These are phyloP conservation scores for Arthrobotrys sphaeroides DNA, from an alignment of 2,329 filamentous ascomycete genomes.

Conservation along the genomic window DNA sequence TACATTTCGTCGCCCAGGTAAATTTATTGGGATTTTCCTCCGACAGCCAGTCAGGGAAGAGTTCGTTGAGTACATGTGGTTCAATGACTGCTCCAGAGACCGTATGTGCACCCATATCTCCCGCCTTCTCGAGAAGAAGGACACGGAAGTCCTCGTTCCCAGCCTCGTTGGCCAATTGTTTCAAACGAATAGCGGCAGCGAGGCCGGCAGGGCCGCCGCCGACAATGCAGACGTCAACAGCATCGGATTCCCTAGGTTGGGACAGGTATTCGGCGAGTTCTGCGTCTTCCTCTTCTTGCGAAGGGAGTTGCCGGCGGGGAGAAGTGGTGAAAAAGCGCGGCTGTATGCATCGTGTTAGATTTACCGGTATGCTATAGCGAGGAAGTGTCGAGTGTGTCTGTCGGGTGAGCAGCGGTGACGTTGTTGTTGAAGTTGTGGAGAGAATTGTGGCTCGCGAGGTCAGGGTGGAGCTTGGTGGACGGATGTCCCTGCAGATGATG, in stretches of 20 bases:
- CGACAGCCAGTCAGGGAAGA: slow-evolving; percentile 91
- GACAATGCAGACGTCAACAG: slow-evolving; percentile 96
- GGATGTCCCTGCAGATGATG: slow-evolving; percentile 44
- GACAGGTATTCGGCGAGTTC: slow-evolving; percentile 38
- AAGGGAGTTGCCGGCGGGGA: slow-evolving; percentile 26
- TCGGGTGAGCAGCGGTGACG: slow-evolving; percentile 27
- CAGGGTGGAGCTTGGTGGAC: slow-evolving; percentile 17
- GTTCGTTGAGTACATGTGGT: slow-evolving; percentile 84
- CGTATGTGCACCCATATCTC: slow-evolving; percentile 93
- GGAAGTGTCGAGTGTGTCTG: slow-evolving; percentile 8
- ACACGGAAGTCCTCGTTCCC: slow-evolving; percentile 97
- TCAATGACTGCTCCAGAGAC: slow-evolving; percentile 95
- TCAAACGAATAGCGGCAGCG: slow-evolving; percentile 89
- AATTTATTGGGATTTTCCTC: slow-evolving; percentile 89
- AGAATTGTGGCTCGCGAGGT: slow-evolving; percentile 24
- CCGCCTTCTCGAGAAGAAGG: slow-evolving; percentile 90
- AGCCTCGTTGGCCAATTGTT: slow-evolving; percentile 92
- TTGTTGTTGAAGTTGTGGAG: slow-evolving; percentile 27
- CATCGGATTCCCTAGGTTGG: slow-evolving; percentile 79
- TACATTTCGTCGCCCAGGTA: slow-evolving; percentile 84
- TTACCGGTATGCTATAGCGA: not conserved
- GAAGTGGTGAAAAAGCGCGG: slow-evolving; percentile 33
- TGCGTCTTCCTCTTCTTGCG: slow-evolving; percentile 21
- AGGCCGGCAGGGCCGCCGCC: slow-evolving; percentile 95
- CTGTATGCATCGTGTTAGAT: not conserved